phyloP scores from a whole-genome alignment of 2,329 filamentous ascomycete genomes.

The Cladosporium cucumerinum region DNA sequence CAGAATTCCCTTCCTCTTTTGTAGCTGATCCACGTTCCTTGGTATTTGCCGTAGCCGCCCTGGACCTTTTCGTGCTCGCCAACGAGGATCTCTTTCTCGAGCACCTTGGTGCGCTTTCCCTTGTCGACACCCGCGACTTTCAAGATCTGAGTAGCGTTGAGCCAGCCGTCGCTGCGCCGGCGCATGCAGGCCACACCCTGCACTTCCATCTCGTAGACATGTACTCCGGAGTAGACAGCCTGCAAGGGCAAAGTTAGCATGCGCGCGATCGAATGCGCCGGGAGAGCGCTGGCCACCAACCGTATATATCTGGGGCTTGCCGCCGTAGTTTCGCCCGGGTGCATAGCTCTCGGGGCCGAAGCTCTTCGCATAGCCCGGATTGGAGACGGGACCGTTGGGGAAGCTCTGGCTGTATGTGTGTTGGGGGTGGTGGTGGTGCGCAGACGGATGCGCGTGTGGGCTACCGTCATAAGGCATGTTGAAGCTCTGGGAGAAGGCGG shows the following conservation, averaged over 20 bases:
- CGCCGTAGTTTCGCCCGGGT: constrained; percentile 25
- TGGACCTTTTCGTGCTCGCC: constrained; percentile 98
- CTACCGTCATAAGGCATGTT: constrained; percentile 30
- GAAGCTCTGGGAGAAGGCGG: constrained; percentile 24
- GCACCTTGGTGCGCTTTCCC: constrained; percentile 92
- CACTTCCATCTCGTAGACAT: constrained; percentile 98
- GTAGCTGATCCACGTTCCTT: constrained; percentile 97
- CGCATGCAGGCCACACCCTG: constrained; percentile 94
- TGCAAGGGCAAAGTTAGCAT: constrained; percentile 28
- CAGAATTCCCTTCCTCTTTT: constrained; percentile 90
- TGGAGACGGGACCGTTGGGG: constrained; percentile 33
- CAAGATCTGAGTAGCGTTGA: constrained; percentile 97
- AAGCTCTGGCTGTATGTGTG: constrained; percentile 31
- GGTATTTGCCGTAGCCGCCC: constrained; percentile 97
- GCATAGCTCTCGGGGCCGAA: constrained; percentile 30
- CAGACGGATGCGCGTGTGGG: constrained; percentile 16
- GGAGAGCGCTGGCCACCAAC: constrained; percentile 31
- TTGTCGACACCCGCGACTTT: constrained; percentile 98
- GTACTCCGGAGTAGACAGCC: constrained; percentile 92
- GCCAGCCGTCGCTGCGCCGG: constrained; percentile 87
- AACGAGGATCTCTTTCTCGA: constrained; percentile 95
- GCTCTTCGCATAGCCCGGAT: constrained; percentile 39
- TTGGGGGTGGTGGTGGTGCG: constrained; percentile 24
- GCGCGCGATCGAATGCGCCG: neutral
- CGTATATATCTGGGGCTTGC: constrained; percentile 51